Evolutionary conservation across 176 grass and related monocot species (phyloP), one percentile per base, ranked within the genome.

Genomic region (Zoysia japonica): DNA sequence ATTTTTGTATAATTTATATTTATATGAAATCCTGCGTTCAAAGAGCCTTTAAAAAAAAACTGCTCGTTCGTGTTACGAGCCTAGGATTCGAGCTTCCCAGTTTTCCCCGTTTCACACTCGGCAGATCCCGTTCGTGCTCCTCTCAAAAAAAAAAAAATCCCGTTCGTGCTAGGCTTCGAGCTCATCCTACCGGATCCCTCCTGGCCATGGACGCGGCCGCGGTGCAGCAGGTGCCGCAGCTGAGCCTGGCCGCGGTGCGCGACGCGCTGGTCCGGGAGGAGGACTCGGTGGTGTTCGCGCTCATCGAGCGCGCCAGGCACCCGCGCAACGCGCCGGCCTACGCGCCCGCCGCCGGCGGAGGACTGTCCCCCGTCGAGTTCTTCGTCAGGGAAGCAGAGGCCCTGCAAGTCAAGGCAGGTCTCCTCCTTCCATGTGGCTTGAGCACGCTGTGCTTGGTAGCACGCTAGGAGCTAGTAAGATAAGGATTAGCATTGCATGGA

Each of bases 231-330:
- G 74, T 66, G 11, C 1, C 83, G 39, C 78, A 77, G 83, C 78
- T 92, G 72, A 94, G 85, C 59, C 83, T 98, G 75, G 78, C 50
- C 9, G 67, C 49, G 67, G 88, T 98, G 83, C 91, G 95, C 73
- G 92, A 98, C 61, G 78, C 84, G 74, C 86, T 98, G 73, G 78
- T 94, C 48, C 85, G 91, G 75, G 64, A 89, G 80, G 95, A 98
- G 88, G 95, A 98, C 66, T 92, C 95, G 6, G 92, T 98, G 65
- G 91, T 98, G 48, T 98, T 98, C 68, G 80, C 85, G 40, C 85
- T 98, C 72, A 89, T 98, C 75, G 88, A 98, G 85, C 88, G 95
- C 78, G 81, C 92, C 53, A 85, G 61, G 78, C 89, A 82, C 56
- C 92, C 92, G 40, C 83, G 74, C 67, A 98, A 98, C 88, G 70